Evolutionary conservation across 2,329 filamentous ascomycete genomes (phyloP).

Genomic region (Cytospora mali): DNA sequence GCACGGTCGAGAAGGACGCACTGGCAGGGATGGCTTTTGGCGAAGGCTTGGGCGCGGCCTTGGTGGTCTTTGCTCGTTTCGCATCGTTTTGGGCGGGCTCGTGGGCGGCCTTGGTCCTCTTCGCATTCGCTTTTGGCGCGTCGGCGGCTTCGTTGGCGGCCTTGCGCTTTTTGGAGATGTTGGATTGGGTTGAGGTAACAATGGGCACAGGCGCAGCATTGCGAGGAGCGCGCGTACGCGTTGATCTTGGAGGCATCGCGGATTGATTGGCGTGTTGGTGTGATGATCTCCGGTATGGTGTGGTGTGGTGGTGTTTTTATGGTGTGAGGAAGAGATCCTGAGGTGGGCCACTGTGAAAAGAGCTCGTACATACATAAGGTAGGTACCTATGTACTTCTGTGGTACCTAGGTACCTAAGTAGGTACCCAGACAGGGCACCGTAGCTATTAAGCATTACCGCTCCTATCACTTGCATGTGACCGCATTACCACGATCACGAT

Average conservation of each 20-base stretch:
- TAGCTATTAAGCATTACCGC: too few relatives aligned
- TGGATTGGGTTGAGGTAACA: conserved; percentile 14
- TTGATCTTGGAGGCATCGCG: conserved; percentile 25
- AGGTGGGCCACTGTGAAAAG: background rate
- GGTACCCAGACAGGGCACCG: too few relatives aligned
- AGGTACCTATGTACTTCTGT: too few relatives aligned
- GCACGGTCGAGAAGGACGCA: conserved; percentile 20
- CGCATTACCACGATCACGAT: too few relatives aligned
- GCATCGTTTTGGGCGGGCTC: conserved; percentile 10
- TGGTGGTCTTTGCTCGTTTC: conserved; percentile 16
- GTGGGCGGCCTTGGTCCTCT: conserved; percentile 13
- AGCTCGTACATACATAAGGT: too few relatives aligned
- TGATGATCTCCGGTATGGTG: conserved; percentile 1
- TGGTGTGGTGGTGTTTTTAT: conserved; percentile 1
- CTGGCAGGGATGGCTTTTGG: conserved; percentile 8
- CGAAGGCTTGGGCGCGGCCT: conserved; percentile 11
- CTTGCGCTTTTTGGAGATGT: conserved; percentile 29
- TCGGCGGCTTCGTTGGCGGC: conserved; percentile 15
- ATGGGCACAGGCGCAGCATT: conserved; percentile 22
- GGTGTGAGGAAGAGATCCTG: conserved; percentile 18
- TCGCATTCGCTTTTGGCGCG: conserved; percentile 7
- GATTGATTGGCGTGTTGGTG: conserved; percentile 7
- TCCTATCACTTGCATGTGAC: too few relatives aligned
- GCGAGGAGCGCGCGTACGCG: conserved; percentile 19
- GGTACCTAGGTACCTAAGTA: background rate